Evolutionary conservation across 202 grass and related monocot species (phyloP).

Genomic region (Digitaria exilis): DNA sequence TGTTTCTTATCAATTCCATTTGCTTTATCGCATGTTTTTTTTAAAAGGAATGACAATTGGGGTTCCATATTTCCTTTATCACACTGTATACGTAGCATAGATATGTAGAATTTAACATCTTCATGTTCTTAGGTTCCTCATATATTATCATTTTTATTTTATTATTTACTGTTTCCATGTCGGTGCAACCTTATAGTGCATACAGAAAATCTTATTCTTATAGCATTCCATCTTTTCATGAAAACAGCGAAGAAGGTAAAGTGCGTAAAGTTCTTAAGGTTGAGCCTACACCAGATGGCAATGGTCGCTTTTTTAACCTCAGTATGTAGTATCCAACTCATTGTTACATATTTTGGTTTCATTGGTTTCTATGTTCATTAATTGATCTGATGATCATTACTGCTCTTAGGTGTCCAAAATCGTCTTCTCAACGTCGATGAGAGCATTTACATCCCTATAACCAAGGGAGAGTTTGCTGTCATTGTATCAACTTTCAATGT

Average conservation of each 20-base stretch:
- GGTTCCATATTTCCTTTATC: neutral
- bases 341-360: neutral
- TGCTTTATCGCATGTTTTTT: neutral
- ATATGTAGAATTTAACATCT: neutral
- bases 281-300: slow-evolving; percentile 95
- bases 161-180: neutral
- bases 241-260: slow-evolving; percentile 89
- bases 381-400: slow-evolving; percentile 9
- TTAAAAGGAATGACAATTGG: neutral
- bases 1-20: neutral
- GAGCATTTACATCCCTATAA: slow-evolving; percentile 88
- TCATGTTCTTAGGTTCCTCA: neutral
- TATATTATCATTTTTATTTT: neutral
- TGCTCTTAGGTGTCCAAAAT: slow-evolving; percentile 80
- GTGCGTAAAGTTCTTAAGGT: slow-evolving; percentile 85
- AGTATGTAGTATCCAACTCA: slow-evolving; percentile 56
- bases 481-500: slow-evolving; percentile 87
- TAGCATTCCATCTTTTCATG: slow-evolving; percentile 2
- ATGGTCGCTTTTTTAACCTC: slow-evolving; percentile 92
- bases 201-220: slow-evolving; percentile 15
- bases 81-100: neutral
- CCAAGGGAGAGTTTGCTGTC: slow-evolving; percentile 79
- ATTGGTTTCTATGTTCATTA: neutral
- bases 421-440: slow-evolving; percentile 84
- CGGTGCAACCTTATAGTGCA: neutral